A percentile compares a stretch with the other conserved stretches of the same genome.
phyloP scores from a whole-genome alignment of 2,329 filamentous ascomycete genomes.

The Calonectria naviculata region DNA sequence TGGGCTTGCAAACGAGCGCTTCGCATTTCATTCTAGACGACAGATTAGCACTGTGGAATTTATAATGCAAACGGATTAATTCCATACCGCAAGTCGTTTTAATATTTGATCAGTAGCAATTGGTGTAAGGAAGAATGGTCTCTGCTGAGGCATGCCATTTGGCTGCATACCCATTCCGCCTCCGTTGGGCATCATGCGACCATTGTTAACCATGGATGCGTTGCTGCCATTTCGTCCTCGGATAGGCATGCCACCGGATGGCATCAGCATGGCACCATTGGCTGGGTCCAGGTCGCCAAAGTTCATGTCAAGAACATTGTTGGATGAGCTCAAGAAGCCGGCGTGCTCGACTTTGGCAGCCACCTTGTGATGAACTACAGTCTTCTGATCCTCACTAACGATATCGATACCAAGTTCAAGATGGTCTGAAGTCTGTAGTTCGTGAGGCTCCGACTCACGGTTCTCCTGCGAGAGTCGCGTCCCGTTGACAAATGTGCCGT shows the following conservation, averaged over 20 bases:
- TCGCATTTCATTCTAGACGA: slow-evolving; percentile 83
- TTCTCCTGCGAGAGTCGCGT: slow-evolving; percentile 92
- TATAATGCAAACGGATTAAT: neutral
- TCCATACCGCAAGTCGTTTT: slow-evolving; percentile 63
- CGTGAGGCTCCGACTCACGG: slow-evolving; percentile 94
- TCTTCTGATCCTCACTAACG: slow-evolving; percentile 98
- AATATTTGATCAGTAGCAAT: slow-evolving; percentile 96
- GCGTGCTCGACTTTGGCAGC: slow-evolving; percentile 97
- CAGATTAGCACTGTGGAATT: slow-evolving; percentile 32
- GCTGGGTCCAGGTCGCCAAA: slow-evolving; percentile 92
- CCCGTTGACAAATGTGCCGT: slow-evolving; percentile 98
- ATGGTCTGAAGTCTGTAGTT: slow-evolving; percentile 90
- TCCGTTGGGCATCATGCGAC: slow-evolving; percentile 67
- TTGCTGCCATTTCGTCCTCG: slow-evolving; percentile 78
- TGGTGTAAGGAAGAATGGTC: slow-evolving; percentile 88
- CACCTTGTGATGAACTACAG: slow-evolving; percentile 98
- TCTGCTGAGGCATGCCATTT: slow-evolving; percentile 76
- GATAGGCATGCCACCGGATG: slow-evolving; percentile 75
- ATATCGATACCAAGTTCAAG: slow-evolving; percentile 98
- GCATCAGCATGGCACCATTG: slow-evolving; percentile 78
- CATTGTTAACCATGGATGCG: slow-evolving; percentile 70
- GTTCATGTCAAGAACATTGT: slow-evolving; percentile 86
- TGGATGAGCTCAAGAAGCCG: slow-evolving; percentile 80
- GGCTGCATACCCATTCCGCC: slow-evolving; percentile 58
- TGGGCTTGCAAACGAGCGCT: slow-evolving; percentile 88